phyloP scores from a whole-genome alignment of 352 stramenopile genomes.

The Globisporangium canariense region DNA sequence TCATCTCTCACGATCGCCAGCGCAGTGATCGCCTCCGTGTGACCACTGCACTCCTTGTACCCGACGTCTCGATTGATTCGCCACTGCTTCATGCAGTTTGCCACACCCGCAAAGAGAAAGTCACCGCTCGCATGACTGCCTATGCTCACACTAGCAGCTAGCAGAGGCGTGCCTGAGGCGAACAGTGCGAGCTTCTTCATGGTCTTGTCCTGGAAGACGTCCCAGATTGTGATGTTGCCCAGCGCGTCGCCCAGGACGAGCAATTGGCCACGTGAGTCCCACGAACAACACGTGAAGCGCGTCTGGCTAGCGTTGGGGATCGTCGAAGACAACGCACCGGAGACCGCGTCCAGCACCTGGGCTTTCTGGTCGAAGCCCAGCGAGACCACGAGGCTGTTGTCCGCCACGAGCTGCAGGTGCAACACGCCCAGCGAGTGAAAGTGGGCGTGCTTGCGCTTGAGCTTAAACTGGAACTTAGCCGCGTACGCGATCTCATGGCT shows the following conservation, averaged over 20 bases:
- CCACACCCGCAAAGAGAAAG: slow-evolving; percentile 42
- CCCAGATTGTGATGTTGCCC: slow-evolving; percentile 58
- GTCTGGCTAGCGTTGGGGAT: slow-evolving; percentile 44
- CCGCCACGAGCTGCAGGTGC: slow-evolving; percentile 47
- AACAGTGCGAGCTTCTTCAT: slow-evolving; percentile 36
- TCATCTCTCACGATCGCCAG: slow-evolving; percentile 35
- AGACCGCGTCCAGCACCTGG: slow-evolving; percentile 66
- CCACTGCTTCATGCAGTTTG: slow-evolving; percentile 58
- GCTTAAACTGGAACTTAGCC: slow-evolving; percentile 40
- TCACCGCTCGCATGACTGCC: slow-evolving; percentile 16
- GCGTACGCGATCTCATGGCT: slow-evolving; percentile 15
- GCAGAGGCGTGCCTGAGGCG: slow-evolving; percentile 14
- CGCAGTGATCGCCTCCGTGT: slow-evolving; percentile 45
- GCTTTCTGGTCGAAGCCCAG: slow-evolving; percentile 75
- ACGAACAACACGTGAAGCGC: slow-evolving; percentile 58
- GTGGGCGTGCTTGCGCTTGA: slow-evolving; percentile 57
- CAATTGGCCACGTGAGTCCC: slow-evolving; percentile 44
- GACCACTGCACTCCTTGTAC: slow-evolving; percentile 52
- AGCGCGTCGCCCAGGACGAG: slow-evolving; percentile 54
- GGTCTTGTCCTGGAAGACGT: slow-evolving; percentile 67
- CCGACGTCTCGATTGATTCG: slow-evolving; percentile 54
- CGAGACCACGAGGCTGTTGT: slow-evolving; percentile 72
- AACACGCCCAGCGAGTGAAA: slow-evolving; percentile 67
- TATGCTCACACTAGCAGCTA: slow-evolving; percentile 12
- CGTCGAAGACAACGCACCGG: slow-evolving; percentile 47